Evolutionary conservation across 1,139 yeast genomes (phyloP).

Genomic region (Zygoascus meyerae): DNA sequence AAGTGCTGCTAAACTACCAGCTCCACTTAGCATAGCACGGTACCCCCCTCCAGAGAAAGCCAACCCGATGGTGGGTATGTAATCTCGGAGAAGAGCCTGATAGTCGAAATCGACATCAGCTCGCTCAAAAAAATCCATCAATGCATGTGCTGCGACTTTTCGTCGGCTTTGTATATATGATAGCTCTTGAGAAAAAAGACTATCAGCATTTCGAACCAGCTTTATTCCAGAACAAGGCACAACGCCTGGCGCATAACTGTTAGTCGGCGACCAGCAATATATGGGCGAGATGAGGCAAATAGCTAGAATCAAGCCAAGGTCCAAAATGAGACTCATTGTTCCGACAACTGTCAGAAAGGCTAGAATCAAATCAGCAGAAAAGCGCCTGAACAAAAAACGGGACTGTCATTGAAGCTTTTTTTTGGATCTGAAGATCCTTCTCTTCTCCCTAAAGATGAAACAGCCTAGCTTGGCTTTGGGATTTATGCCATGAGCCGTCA

Average conservation of each 20-base stretch:
- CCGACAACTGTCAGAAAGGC: no score
- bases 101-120: conserved; percentile 25
- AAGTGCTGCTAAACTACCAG: conserved; percentile 69
- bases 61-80: conserved; percentile 43
- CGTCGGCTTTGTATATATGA: conserved; percentile 16
- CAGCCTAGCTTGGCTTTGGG: no score
- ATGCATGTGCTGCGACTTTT: conserved; percentile 11
- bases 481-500: no score
- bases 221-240: conserved; percentile 14
- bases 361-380: no score
- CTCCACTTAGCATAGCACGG: conserved; percentile 75
- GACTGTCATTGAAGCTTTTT: no score
- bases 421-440: no score
- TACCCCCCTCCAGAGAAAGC: conserved; percentile 85
- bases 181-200: conserved; percentile 14
- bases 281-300: neutral
- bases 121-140: conserved; percentile 17
- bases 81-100: conserved; percentile 9
- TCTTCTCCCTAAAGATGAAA: no score
- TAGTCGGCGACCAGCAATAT: conserved; percentile 18
- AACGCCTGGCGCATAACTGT: conserved; percentile 21
- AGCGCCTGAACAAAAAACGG: no score
- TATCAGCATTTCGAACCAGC: conserved; percentile 16
- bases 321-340: no score
- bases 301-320: no score